Evolutionary conservation across 345 rosid genomes (phyloP).

Genomic region (Gossypium australe): DNA sequence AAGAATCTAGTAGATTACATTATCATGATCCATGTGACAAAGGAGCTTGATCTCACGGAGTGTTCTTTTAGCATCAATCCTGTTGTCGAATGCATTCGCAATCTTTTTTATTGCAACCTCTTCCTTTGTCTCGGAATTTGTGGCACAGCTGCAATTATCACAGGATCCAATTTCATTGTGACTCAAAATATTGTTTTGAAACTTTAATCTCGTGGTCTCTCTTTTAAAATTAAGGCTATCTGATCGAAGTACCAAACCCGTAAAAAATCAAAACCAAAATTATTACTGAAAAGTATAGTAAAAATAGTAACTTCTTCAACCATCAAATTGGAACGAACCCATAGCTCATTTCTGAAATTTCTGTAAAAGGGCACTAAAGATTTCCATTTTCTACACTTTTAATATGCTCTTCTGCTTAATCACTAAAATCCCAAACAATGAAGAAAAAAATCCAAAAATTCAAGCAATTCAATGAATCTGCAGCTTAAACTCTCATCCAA

Average conservation of each 20-base stretch:
- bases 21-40: slow-evolving; percentile 84
- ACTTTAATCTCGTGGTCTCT: neutral
- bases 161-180: neutral
- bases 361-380: neutral
- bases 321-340: slow-evolving; percentile 6
- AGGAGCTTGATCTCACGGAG: slow-evolving; percentile 93
- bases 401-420: neutral
- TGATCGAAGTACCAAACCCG: neutral
- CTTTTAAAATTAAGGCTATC: neutral
- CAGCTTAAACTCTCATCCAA: neutral
- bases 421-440: neutral
- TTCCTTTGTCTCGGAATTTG: slow-evolving; percentile 68
- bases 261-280: neutral
- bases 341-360: neutral
- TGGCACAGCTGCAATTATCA: slow-evolving; percentile 58
- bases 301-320: neutral
- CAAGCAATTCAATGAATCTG: neutral
- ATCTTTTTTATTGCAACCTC: slow-evolving; percentile 93
- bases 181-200: neutral
- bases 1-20: slow-evolving; percentile 33
- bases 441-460: neutral
- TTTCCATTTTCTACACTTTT: neutral
- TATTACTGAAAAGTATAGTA: neutral
- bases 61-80: slow-evolving; percentile 86
- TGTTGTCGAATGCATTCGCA: slow-evolving; percentile 84